Percentiles rank a stretch among this genome's conserved stretches.
phyloP scores from a whole-genome alignment of 1,139 yeast species.

The Yamadazyma taylorii region DNA sequence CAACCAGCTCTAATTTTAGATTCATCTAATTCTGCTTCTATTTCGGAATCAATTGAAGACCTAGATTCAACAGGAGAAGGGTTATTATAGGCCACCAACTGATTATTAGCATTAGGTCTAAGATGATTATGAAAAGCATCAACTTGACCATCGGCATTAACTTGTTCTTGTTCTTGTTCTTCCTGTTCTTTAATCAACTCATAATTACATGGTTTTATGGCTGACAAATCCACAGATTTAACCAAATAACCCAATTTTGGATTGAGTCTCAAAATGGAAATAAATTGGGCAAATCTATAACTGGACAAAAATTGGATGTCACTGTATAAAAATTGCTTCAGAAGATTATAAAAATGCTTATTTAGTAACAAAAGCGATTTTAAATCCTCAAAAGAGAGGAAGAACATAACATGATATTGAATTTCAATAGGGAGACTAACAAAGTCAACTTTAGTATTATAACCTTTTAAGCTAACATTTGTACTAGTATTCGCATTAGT shows the following conservation, averaged over 20 bases:
- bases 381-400: slow-evolving; percentile 29
- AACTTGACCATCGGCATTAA: neutral
- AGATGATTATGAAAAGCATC: neutral
- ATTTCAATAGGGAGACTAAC: slow-evolving; percentile 36
- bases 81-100: slow-evolving; percentile 9
- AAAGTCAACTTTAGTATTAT: slow-evolving; percentile 11
- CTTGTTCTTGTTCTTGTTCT: slow-evolving; percentile 5
- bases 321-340: slow-evolving; percentile 55
- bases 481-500: slow-evolving; percentile 1
- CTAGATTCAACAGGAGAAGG: slow-evolving; percentile 1
- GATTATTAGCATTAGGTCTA: slow-evolving; percentile 25
- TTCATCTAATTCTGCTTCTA: slow-evolving; percentile 9
- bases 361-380: slow-evolving; percentile 49
- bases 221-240: slow-evolving; percentile 56
- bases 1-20: slow-evolving; percentile 60
- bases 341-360: slow-evolving; percentile 48
- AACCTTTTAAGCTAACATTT: neutral
- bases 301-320: slow-evolving; percentile 62
- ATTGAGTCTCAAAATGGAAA: slow-evolving; percentile 58
- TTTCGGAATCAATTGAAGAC: slow-evolving; percentile 6
- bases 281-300: slow-evolving; percentile 75
- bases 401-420: slow-evolving; percentile 31
- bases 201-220: slow-evolving; percentile 48
- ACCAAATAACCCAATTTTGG: slow-evolving; percentile 58
- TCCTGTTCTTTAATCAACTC: slow-evolving; percentile 16